Conservation (phyloP, 2,329 filamentous ascomycete species). For the Mycosphaerelloides madeirae region DNA sequence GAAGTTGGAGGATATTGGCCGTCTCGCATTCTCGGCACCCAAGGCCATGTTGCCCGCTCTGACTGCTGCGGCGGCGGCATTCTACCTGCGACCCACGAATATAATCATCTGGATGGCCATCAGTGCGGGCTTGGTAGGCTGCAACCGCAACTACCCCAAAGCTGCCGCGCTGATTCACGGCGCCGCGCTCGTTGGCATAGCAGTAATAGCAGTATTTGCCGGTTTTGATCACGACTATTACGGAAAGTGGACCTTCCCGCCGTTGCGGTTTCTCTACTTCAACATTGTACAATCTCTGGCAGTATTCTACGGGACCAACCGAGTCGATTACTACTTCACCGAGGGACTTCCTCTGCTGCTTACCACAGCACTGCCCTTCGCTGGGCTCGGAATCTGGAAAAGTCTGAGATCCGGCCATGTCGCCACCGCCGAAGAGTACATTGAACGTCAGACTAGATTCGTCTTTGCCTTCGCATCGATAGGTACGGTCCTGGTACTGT, state of each 20-base stretch:
- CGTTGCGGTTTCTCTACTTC: constrained; percentile 81
- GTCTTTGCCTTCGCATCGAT: constrained; percentile 55
- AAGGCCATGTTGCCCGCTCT: constrained; percentile 38
- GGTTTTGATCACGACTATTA: constrained; percentile 57
- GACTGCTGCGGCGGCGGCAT: constrained; percentile 71
- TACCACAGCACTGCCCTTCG: constrained; percentile 77
- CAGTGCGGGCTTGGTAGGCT: constrained; percentile 50
- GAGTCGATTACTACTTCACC: constrained; percentile 87
- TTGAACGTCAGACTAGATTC: constrained; percentile 29
- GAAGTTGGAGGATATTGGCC: too few species aligned
- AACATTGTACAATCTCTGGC: constrained; percentile 85
- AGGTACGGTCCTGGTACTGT: constrained; percentile 60
- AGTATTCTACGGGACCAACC: constrained; percentile 86
- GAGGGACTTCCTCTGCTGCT: constrained; percentile 85
- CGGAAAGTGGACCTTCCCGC: constrained; percentile 79
- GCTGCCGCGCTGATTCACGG: constrained; percentile 43
- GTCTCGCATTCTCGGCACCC: not conserved
- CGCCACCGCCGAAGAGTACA: not conserved
- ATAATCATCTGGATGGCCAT: constrained; percentile 75
- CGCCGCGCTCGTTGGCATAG: constrained; percentile 59
- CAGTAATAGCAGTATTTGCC: constrained; percentile 65
- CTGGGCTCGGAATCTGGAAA: constrained; percentile 59
- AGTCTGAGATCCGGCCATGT: constrained; percentile 2
- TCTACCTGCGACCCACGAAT: constrained; percentile 86
- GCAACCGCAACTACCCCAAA: constrained; percentile 32